Conservation (phyloP, 345 rosid genomes). For the Salix udensis region DNA sequence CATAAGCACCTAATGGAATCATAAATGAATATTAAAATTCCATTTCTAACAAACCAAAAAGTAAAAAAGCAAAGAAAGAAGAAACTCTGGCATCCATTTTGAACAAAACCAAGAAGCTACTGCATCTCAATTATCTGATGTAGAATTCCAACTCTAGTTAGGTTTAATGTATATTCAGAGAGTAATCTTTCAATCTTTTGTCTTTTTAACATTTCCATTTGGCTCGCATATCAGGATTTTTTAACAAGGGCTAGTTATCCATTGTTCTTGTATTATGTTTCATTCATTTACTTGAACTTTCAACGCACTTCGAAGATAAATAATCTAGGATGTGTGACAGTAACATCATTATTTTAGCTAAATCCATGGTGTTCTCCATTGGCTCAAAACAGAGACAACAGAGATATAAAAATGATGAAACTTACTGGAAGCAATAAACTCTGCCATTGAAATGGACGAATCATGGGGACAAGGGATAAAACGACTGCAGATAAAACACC, state of each 20-base stretch:
- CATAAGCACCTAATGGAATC: not conserved
- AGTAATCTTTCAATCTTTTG: not conserved
- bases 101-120: not conserved
- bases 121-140: not conserved
- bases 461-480: constrained; percentile 80
- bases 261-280: not conserved
- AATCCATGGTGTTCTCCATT: constrained; percentile 12
- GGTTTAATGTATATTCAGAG: not conserved
- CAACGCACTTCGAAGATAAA: not conserved
- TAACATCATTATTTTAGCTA: not conserved
- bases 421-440: constrained; percentile 94
- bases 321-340: not conserved
- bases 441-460: constrained; percentile 98
- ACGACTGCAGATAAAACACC: constrained; percentile 89
- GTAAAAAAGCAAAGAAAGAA: not conserved
- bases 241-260: no score
- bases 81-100: not conserved
- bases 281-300: not conserved
- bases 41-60: not conserved
- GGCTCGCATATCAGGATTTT: no score
- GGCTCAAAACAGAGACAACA: constrained; percentile 4
- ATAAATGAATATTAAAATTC: not conserved
- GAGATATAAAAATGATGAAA: constrained; percentile 12
- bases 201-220: not conserved
- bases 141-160: not conserved